Evolutionary conservation across 1,139 yeast species (phyloP).

Genomic region (Sugiyamaella sp.): DNA sequence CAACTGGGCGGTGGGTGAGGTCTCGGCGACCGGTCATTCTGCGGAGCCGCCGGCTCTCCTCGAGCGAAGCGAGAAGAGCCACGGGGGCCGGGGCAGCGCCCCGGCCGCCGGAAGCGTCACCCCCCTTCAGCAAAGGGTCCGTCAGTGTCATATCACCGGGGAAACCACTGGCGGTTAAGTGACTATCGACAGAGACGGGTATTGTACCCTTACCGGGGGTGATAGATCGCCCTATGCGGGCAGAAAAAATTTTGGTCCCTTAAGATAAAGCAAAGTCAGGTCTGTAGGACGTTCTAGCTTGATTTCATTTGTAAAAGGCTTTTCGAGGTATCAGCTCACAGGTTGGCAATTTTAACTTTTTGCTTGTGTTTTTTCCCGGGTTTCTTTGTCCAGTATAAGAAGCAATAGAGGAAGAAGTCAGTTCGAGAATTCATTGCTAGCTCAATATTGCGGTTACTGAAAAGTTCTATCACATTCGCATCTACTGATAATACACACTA

Average conservation of each 20-base stretch:
- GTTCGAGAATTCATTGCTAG: not conserved
- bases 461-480: no score
- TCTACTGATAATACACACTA: not conserved
- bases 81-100: no score
- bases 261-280: conserved; percentile 12
- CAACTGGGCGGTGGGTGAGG: no score
- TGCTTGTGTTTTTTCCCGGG: not conserved
- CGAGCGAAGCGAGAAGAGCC: no score
- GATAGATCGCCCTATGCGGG: conserved; percentile 15
- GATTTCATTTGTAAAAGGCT: not conserved
- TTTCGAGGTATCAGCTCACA: conserved; percentile 1
- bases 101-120: no score
- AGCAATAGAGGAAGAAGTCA: not conserved
- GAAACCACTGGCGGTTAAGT: conserved; percentile 6
- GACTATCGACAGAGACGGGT: conserved; percentile 1
- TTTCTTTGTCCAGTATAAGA: conserved; percentile 3
- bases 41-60: no score
- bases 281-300: not conserved
- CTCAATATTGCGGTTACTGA: not conserved
- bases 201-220: not conserved
- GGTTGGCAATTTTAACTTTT: not conserved
- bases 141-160: no score
- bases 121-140: no score
- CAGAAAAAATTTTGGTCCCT: conserved; percentile 13
- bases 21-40: no score